A percentile compares a stretch with the other conserved stretches of the same genome.
These are phyloP conservation scores for Vitis hybrid DNA, from an alignment of 177 flowering plant species.

Conservation along the genomic window DNA sequence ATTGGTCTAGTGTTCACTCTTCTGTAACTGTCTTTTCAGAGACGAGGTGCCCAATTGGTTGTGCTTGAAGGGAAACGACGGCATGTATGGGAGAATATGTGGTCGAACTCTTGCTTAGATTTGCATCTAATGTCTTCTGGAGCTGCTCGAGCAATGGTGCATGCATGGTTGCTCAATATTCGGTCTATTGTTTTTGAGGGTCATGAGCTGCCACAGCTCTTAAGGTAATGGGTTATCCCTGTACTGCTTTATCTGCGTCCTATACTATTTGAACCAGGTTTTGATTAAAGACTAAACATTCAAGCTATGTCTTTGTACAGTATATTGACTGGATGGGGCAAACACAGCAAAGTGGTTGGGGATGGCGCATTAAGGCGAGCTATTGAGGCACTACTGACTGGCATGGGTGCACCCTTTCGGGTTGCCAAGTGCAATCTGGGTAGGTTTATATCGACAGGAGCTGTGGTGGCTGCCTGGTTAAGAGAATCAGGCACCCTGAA, in stretches of 20 bases:
- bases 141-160: conserved; percentile 99
- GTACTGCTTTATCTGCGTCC: no score
- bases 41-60: conserved; percentile 87
- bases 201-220: conserved; percentile 71
- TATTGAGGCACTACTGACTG: conserved; percentile 70
- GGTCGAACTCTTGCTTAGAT: conserved; percentile 90
- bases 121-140: conserved; percentile 98
- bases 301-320: conserved; percentile 35
- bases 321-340: conserved; percentile 99
- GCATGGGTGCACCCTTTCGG: conserved; percentile 88
- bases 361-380: conserved; percentile 78
- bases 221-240: conserved; percentile 46
- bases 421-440: conserved; percentile 87
- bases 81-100: conserved; percentile 89
- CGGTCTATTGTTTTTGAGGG: conserved; percentile 82
- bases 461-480: conserved; percentile 86
- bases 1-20: neutral
- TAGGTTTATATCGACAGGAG: conserved; percentile 77
- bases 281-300: neutral
- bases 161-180: conserved; percentile 86
- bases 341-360: conserved; percentile 97
- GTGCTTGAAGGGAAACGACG: conserved; percentile 88
- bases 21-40: conserved; percentile 38
- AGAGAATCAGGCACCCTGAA: conserved; percentile 73
- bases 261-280: neutral